phyloP scores from a whole-genome alignment of 2,329 filamentous ascomycete genomes.

The Diaporthe destruens region DNA sequence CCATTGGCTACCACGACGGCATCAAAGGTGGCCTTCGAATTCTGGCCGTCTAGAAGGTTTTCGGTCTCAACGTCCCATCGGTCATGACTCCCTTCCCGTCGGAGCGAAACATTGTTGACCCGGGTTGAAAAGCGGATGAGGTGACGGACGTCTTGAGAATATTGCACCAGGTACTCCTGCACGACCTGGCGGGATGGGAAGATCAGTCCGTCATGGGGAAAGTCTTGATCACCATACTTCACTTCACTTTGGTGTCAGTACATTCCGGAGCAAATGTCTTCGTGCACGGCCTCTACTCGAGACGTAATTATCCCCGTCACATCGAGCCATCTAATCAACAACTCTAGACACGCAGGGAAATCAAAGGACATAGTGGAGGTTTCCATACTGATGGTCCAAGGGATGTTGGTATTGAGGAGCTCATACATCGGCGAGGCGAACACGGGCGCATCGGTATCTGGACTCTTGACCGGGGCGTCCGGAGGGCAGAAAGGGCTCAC shows the following conservation, averaged over 20 bases:
- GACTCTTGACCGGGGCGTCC: constrained; percentile 71
- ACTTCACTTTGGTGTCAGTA: constrained; percentile 53
- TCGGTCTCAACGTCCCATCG: constrained; percentile 65
- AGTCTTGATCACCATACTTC: constrained; percentile 79
- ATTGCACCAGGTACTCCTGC: constrained; percentile 78
- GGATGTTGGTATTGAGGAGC: constrained; percentile 87
- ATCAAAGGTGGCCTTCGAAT: constrained; percentile 69
- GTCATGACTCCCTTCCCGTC: constrained; percentile 53
- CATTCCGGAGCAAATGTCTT: constrained; percentile 2
- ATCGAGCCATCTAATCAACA: not conserved
- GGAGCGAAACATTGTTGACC: constrained; percentile 70
- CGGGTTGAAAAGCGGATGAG: constrained; percentile 78
- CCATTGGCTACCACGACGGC: constrained; percentile 82
- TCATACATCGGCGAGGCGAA: constrained; percentile 91
- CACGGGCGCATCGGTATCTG: constrained; percentile 58
- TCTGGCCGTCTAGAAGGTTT: constrained; percentile 27
- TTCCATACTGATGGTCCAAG: constrained; percentile 70
- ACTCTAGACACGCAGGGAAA: not conserved
- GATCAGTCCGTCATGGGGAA: constrained; percentile 73
- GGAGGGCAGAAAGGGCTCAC: constrained; percentile 72
- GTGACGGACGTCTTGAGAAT: constrained; percentile 75
- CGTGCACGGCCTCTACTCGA: not conserved
- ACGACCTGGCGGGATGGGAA: constrained; percentile 82
- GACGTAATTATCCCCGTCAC: not conserved
- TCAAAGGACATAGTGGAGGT: not conserved